Evolutionary conservation across 2,329 filamentous ascomycete genomes (phyloP).

Genomic region (Trichoderma gracile): DNA sequence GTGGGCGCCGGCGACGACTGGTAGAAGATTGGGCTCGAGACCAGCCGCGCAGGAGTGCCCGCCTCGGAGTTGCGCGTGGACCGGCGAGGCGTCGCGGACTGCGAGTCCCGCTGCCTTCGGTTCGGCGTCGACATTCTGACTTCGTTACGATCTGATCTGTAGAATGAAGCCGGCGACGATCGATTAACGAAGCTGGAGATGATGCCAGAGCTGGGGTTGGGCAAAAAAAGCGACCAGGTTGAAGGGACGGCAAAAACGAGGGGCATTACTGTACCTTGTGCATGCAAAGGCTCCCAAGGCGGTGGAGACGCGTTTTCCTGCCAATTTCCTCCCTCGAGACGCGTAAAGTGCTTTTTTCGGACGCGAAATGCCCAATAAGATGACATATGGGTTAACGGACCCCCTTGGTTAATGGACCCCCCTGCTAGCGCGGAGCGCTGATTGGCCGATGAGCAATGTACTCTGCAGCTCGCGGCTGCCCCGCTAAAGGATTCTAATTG

Average conservation of each 20-base stretch:
- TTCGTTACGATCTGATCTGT: conserved; percentile 3
- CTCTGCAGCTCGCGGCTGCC: too few species aligned
- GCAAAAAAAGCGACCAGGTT: conserved; percentile 25
- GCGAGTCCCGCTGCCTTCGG: conserved; percentile 54
- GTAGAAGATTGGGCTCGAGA: conserved; percentile 82
- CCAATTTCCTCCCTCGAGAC: conserved; percentile 28
- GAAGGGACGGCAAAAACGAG: conserved; percentile 27
- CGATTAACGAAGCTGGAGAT: background rate
- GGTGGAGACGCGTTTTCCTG: conserved; percentile 32
- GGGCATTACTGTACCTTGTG: conserved; percentile 24
- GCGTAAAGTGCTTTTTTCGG: conserved; percentile 45
- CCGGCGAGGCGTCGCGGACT: conserved; percentile 48
- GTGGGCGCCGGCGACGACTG: conserved; percentile 49
- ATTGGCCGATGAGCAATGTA: too few species aligned
- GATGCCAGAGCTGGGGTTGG: conserved; percentile 15
- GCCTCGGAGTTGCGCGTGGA: conserved; percentile 44
- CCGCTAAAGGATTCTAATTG: too few species aligned
- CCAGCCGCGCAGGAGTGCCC: conserved; percentile 55
- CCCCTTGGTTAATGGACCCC: too few species aligned
- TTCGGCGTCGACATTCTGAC: conserved; percentile 47
- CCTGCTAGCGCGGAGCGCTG: too few species aligned
- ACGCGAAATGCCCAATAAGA: conserved; percentile 26
- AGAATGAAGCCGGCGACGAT: conserved; percentile 27
- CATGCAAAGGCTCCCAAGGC: background rate
- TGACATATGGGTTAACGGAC: too few species aligned